phyloP scores from a whole-genome alignment of 805 yeast species.

The Zygotorulaspora florentina region DNA sequence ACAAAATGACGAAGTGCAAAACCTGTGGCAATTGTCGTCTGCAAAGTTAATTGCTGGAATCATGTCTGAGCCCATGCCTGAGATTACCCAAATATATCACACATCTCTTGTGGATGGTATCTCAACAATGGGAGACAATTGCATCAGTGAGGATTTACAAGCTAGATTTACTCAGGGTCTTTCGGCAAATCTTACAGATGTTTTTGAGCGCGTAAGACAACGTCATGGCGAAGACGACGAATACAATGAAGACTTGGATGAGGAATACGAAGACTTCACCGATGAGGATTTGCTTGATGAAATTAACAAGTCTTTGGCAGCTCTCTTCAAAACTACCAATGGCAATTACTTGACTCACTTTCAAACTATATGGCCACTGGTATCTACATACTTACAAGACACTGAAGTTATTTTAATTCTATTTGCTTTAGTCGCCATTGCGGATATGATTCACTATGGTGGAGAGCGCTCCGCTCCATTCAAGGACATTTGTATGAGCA shows the following conservation, averaged over 20 bases:
- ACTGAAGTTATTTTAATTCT: constrained; percentile 63
- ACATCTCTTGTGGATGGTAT: constrained; percentile 63
- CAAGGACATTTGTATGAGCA: constrained; percentile 59
- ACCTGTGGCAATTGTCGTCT: constrained; percentile 68
- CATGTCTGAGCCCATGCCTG: constrained; percentile 76
- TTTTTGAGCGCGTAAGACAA: constrained; percentile 62
- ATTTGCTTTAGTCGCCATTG: constrained; percentile 74
- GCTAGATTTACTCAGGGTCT: constrained; percentile 55
- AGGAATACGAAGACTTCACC: constrained; percentile 74
- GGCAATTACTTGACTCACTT: constrained; percentile 59
- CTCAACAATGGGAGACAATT: constrained; percentile 60
- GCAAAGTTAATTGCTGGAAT: constrained; percentile 64
- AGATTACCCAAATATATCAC: constrained; percentile 74
- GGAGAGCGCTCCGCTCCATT: constrained; percentile 65
- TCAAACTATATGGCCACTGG: constrained; percentile 57
- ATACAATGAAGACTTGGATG: constrained; percentile 80
- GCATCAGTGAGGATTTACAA: constrained; percentile 54
- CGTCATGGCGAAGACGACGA: constrained; percentile 80
- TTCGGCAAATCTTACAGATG: constrained; percentile 57
- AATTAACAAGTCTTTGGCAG: constrained; percentile 67
- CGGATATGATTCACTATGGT: constrained; percentile 75
- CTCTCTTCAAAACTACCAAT: constrained; percentile 62
- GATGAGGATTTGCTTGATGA: constrained; percentile 91
- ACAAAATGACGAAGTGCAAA: constrained; percentile 55
- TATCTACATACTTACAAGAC: constrained; percentile 56